These are phyloP conservation scores for Tetrahymena thermophila DNA, from an alignment of 73 alveolate species.

Conservation along the genomic window DNA sequence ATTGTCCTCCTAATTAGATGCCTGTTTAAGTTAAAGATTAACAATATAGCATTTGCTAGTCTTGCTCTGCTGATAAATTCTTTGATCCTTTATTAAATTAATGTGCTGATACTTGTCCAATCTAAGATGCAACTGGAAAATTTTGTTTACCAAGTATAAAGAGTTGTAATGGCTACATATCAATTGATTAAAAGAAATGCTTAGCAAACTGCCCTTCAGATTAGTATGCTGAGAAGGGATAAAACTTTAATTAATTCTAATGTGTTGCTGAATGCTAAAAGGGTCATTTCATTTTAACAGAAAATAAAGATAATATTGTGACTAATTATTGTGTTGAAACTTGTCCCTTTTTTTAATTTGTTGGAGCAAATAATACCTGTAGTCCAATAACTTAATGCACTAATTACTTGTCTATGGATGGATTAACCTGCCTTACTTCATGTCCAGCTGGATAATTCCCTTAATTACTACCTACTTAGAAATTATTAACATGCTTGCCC, in stretches of 20 bases:
- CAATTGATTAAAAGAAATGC: background rate
- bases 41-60: background rate
- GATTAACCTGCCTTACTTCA: background rate
- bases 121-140: background rate
- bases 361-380: background rate
- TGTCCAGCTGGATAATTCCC: background rate
- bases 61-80: background rate
- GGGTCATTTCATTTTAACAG: too few relatives aligned
- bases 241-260: background rate
- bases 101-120: background rate
- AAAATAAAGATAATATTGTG: too few relatives aligned
- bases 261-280: background rate
- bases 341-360: background rate
- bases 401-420: background rate
- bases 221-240: background rate
- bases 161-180: background rate
- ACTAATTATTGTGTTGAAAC: background rate
- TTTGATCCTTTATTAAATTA: background rate
- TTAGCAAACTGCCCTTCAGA: background rate
- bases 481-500: background rate
- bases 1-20: background rate
- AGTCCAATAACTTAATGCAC: background rate
- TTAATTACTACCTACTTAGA: too few relatives aligned
- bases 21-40: background rate
- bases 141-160: background rate